These are phyloP conservation scores for Penicillium roqueforti DNA, from an alignment of 495 filamentous ascomycete species.

Conservation along the genomic window DNA sequence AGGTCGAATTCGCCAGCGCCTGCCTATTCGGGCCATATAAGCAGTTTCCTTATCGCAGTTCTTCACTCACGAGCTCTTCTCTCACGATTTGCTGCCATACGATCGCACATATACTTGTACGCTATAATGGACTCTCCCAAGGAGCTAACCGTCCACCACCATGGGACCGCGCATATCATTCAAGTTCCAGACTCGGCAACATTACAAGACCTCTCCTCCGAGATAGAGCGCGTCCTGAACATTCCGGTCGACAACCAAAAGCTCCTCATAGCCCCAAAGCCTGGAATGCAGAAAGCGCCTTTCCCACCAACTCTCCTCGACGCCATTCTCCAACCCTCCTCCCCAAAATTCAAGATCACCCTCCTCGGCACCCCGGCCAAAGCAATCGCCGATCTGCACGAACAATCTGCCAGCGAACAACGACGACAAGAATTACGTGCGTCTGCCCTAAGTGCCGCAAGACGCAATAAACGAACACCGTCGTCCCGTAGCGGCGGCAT, in stretches of 20 bases:
- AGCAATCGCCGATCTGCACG: constrained; percentile 39
- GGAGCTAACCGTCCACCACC: constrained; percentile 53
- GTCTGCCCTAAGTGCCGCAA: constrained; percentile 32
- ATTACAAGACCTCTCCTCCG: constrained; percentile 59
- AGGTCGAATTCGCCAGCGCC: constrained; percentile 24
- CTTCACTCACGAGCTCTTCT: not conserved
- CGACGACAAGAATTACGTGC: constrained; percentile 37
- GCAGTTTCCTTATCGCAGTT: not conserved
- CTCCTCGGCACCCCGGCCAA: constrained; percentile 36
- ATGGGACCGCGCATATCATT: constrained; percentile 68
- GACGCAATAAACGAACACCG: constrained; percentile 24
- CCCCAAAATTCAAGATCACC: constrained; percentile 42
- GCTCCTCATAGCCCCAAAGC: constrained; percentile 65
- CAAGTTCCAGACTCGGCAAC: constrained; percentile 65
- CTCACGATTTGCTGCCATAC: not conserved
- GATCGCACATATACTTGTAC: not conserved
- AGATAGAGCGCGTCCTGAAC: constrained; percentile 50
- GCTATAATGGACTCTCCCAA: constrained; percentile 21
- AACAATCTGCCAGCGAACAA: constrained; percentile 35
- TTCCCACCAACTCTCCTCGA: constrained; percentile 43
- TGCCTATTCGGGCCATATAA: constrained; percentile 26
- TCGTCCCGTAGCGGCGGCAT: constrained; percentile 36
- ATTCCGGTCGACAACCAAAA: constrained; percentile 71
- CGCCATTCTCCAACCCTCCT: constrained; percentile 43
- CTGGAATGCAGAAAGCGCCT: constrained; percentile 62